These are phyloP conservation scores for Cryphonectria japonica DNA, from an alignment of 2,329 filamentous ascomycete genomes.

Conservation along the genomic window DNA sequence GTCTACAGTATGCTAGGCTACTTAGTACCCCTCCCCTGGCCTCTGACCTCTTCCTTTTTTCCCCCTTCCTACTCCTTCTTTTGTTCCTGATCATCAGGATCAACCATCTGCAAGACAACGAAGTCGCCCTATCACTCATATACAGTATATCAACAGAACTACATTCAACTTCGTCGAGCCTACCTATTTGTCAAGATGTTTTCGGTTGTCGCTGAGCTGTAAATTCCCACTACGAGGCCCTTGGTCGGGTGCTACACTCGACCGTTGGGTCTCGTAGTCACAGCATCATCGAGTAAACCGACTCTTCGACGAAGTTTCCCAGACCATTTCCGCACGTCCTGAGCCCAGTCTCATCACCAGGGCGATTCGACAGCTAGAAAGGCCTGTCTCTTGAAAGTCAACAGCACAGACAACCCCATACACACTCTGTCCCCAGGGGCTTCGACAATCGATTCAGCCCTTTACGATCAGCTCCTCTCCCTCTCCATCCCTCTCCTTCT, in stretches of 20 bases:
- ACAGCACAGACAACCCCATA: not conserved
- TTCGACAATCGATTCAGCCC: slow-evolving; percentile 2
- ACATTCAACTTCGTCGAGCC: slow-evolving; percentile 71
- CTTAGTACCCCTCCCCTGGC: slow-evolving; percentile 26
- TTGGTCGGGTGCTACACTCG: slow-evolving; percentile 50
- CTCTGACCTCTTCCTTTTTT: slow-evolving; percentile 33
- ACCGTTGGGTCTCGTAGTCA: slow-evolving; percentile 70
- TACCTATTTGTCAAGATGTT: slow-evolving; percentile 58
- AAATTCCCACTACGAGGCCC: slow-evolving; percentile 81
- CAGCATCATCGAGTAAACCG: slow-evolving; percentile 78
- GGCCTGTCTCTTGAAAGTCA: slow-evolving; percentile 6
- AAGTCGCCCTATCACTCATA: slow-evolving; percentile 59
- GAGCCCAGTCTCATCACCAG: slow-evolving; percentile 51
- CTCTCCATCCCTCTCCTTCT: not conserved
- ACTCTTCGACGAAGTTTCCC: slow-evolving; percentile 70
- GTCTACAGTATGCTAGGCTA: slow-evolving; percentile 15
- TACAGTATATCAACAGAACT: slow-evolving; percentile 41
- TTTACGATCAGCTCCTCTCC: not conserved
- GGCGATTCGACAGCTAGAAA: slow-evolving; percentile 31
- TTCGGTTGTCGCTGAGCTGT: slow-evolving; percentile 87
- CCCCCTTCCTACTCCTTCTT: slow-evolving; percentile 39
- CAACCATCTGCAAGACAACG: slow-evolving; percentile 59
- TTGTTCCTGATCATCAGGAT: slow-evolving; percentile 41
- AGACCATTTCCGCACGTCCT: slow-evolving; percentile 58
- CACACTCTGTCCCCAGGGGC: not conserved